Base-by-base conservation (phyloP, 345 rosid species). In the Boechera retrofracta region DNA sequence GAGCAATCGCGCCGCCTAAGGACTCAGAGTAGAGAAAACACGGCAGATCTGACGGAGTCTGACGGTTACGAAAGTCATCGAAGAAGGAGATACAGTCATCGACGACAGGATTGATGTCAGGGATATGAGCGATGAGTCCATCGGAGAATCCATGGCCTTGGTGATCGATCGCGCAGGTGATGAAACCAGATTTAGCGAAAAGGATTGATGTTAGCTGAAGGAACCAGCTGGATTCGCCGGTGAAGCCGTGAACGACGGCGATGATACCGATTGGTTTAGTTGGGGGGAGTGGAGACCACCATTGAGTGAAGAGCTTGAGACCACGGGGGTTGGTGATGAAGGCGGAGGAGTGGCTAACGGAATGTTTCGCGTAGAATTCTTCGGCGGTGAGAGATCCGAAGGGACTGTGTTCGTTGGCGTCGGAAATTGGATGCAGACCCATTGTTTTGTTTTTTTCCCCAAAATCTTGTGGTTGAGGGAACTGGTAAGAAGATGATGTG, bases 141-240 rank as follows among this genome's bases (percentile, higher is more conserved):
- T 91, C 98, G 48, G 98, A 95, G 87, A 85, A 86, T 53, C 99
- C 99, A 77, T 95, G 99, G 60, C 98, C 99, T 64, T 95, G 98
- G 82, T 93, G 99, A 76, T 93, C 99, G 69, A 95, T 87, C 0
- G 97, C 97, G 63, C 97, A 93, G 8, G 89, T 83, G 64, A 82
- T 84, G 78, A 85, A 93, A 7, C 99, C 98, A 4, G 87, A 84
- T 72, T 88, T 60, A 44, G 99, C 98, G 53, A 95, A 91, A 79
- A 89, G 86, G 15, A 93, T 77, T 5, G 99, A 75, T 0, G 97
- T 91, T 7, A 87, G 89, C 77, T 87, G 94, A 41, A 91, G 5
- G 29, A 87, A 42, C 97, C 99, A 92, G 79, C 93, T 89, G 57
- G 93, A 70, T 80, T 92, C 99, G 29, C 96, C 94, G 63, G 98